Base-by-base conservation (phyloP, 768 basidiomycete species). In the Imleria badia region DNA sequence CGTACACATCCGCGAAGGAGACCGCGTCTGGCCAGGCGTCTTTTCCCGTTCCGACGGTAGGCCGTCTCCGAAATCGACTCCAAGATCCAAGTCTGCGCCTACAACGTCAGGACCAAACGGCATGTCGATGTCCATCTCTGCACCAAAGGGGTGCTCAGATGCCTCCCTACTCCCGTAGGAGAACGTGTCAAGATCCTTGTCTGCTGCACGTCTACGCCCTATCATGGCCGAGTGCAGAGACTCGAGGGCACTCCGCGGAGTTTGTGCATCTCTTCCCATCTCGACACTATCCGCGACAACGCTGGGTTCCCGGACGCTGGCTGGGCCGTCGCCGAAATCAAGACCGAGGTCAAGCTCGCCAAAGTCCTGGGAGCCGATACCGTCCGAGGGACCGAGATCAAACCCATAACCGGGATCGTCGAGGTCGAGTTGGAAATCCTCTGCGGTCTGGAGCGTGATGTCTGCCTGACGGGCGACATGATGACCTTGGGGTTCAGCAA, bases 341-440 rank as follows among this genome's bases (percentile, higher is more conserved):
- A 93, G 79, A 51, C 87, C 91, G 29, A 94, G 76, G 66, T 91
- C 90, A 29, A 88, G 66, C 38, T 84, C 86, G 52, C 63, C 71
- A 65, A 86, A 89, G 67, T 91, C 91, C 67, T 91, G 88, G 3
- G 92, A 93, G 20, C 89, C 91, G 60, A 94, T 90, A 33, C 90
- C 92, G 60, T 88, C 89, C 0, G 82, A 81, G 15, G 86, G 86
- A 4, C 87, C 89, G 43, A 91, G 79, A 62, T 89, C 90, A 56
- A 90, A 90, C n/a, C 84, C 84, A 60, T 85, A 87, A 39, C 71
- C 73, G 9, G 68, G 66, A 55, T 77, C 78, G 50, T 84, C 82
- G 31, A 84, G 66, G 66, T 85, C 87, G 59, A 86, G 81, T 45
- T 82, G 78, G 58, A 87, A 83, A 65, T 91, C 87, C 54, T 91